Conservation (phyloP, 192 early-diverging fungal genomes). For the Allomyces macrogynus region DNA sequence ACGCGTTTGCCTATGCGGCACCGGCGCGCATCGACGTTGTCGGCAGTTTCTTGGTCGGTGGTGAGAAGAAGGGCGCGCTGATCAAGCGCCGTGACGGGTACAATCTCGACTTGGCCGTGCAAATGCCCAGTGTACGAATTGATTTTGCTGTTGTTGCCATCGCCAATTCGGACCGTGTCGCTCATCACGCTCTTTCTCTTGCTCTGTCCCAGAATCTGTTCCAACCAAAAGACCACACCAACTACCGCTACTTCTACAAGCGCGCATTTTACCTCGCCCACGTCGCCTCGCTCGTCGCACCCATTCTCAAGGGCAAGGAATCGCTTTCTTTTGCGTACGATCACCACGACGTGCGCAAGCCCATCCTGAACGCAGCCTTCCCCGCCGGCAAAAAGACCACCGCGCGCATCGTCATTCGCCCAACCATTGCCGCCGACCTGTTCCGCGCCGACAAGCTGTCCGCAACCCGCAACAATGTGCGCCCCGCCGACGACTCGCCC, state of each 20-base stretch:
- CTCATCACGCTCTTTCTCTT: background rate
- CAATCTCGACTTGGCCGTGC: slow-evolving; percentile 75
- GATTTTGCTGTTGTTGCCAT: too few species aligned
- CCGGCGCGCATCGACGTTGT: slow-evolving; percentile 59
- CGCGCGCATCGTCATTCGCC: slow-evolving; percentile 36
- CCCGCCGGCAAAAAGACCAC: slow-evolving; percentile 7
- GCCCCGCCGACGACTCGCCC: slow-evolving; percentile 19
- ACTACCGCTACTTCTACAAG: slow-evolving; percentile 89
- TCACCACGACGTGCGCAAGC: slow-evolving; percentile 19
- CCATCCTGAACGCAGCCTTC: slow-evolving; percentile 8
- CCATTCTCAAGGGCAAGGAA: background rate
- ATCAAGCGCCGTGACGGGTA: slow-evolving; percentile 19
- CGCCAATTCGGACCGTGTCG: too few species aligned
- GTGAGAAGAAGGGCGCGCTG: slow-evolving; percentile 37
- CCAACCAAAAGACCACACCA: slow-evolving; percentile 82
- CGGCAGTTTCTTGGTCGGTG: slow-evolving; percentile 58
- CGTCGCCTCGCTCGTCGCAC: slow-evolving; percentile 26
- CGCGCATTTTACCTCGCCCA: slow-evolving; percentile 76
- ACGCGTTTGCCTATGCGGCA: slow-evolving; percentile 57
- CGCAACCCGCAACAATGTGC: slow-evolving; percentile 63
- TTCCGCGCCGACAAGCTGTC: slow-evolving; percentile 51
- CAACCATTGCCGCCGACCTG: slow-evolving; percentile 36
- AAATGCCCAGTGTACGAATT: slow-evolving; percentile 65
- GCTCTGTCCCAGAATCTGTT: slow-evolving; percentile 31
- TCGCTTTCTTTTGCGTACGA: background rate